Base-by-base conservation (phyloP, 2,329 filamentous ascomycete genomes). In the Mycosphaerella sp. region DNA sequence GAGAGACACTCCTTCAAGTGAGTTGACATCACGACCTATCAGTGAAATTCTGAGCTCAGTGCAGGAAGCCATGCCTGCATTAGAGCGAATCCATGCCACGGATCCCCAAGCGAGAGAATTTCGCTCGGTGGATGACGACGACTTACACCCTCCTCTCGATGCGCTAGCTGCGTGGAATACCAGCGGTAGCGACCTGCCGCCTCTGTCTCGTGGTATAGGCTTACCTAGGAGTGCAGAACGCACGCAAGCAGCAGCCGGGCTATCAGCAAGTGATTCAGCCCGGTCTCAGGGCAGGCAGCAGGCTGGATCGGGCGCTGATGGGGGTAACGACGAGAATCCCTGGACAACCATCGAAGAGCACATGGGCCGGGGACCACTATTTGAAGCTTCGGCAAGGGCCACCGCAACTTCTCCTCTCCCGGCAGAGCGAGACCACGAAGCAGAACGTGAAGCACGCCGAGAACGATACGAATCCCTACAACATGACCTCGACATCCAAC, bases 281-380 rank as follows among this genome's bases (percentile, higher is more conserved):
- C 21, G 21, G 21, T 40, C 42, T 39, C 49, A 41, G n/a, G 39
- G 45, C 28, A 41, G 21, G 36, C 36, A 25, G 27, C 25, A 12
- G 25, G 41, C 16, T 25, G 40, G 13, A 18, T 13, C 10, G 36
- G 25, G 21, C 4, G 21, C 61, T 58, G 49, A 64, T 60, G 45
- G 59, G 9, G 42, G 52, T 17, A 49, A 55, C 25, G 59, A 70
- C 32, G 71, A 74, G 42, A 66, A 66, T 41, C 71, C 74, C 8
- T 76, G 73, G 73, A 71, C 70, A 39, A 73, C 70, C 3, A 75
- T 76, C 40, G 70, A 75, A 60, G 71, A 72, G 35, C 72, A 73
- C 32, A 70, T 75, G 60, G 41, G 45, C 17, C 68, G 68, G 6
- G 66, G 65, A 17, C 66, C 60, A 53, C 62, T 68, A 3, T 67